A percentile compares a stretch with the other conserved stretches of the same genome.
phyloP scores from a whole-genome alignment of 2,329 filamentous ascomycete genomes.

The Pseudonectria foliicola region DNA sequence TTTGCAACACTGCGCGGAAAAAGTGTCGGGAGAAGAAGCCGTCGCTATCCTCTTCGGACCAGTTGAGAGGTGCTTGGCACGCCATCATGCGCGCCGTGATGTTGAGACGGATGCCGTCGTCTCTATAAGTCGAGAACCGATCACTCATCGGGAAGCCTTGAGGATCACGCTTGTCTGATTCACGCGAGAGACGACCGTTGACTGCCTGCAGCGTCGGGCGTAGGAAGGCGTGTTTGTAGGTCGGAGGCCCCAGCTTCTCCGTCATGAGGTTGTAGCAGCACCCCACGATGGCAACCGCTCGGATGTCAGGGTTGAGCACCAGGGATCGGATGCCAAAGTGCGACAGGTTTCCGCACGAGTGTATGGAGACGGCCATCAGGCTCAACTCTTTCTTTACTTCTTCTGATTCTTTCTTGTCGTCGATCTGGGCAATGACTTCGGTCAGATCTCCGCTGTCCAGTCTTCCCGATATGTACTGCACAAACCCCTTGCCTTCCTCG shows the following conservation, averaged over 20 bases:
- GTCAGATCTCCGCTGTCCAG: slow-evolving; percentile 67
- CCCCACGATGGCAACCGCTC: slow-evolving; percentile 89
- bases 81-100: slow-evolving; percentile 98
- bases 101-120: slow-evolving; percentile 71
- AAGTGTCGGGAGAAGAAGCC: slow-evolving; percentile 90
- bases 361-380: slow-evolving; percentile 87
- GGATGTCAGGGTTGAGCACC: slow-evolving; percentile 73
- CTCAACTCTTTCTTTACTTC: slow-evolving; percentile 32
- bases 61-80: slow-evolving; percentile 90
- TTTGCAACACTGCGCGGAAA: slow-evolving; percentile 83
- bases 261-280: slow-evolving; percentile 98
- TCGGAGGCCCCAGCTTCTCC: slow-evolving; percentile 78
- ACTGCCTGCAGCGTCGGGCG: slow-evolving; percentile 61
- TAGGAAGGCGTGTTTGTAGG: slow-evolving; percentile 74
- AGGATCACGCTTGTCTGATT: slow-evolving; percentile 69
- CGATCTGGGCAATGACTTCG: slow-evolving; percentile 57
- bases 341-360: slow-evolving; percentile 95
- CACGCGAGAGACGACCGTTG: slow-evolving; percentile 61
- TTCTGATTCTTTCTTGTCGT: slow-evolving; percentile 20
- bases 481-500: slow-evolving; percentile 57
- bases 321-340: slow-evolving; percentile 89
- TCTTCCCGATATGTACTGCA: slow-evolving; percentile 71
- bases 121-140: slow-evolving; percentile 51
- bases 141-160: slow-evolving; percentile 92
- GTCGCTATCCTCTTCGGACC: slow-evolving; percentile 74